Base-by-base conservation (phyloP, 2,329 filamentous ascomycete genomes). In the Knoxdaviesia proteae region DNA sequence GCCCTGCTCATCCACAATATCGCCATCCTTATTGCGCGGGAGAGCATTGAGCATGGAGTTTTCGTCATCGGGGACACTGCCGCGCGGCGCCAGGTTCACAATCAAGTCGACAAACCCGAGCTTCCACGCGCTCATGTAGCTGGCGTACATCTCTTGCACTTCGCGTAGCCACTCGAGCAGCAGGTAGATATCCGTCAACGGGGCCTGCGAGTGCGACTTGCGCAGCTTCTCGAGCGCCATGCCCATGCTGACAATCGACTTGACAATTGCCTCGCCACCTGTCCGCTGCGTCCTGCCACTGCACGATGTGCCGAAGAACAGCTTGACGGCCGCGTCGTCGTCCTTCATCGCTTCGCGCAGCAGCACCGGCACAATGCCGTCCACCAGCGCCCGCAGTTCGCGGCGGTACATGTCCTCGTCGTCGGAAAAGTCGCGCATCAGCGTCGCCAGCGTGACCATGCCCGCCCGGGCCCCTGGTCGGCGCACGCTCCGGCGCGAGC, bases 101-200 rank as follows among this genome's bases (percentile, higher is more conserved):
- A 96, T 77, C 20, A 98, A 75, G 55, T 93, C 87, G 53, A 94
- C 82, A 58, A 96, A 98, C 1, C 90, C 90, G 40, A 96, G 69
- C 32, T 86, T 73, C 90, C 90, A 98, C 6, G 80, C 77, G 53
- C 76, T 75, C 33, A 96, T 68, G 56, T 96, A 98, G 53, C 84
- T 78, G 47, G 76, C 68, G 56, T 98, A 98, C 7, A 88, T 71
- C 44, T 77, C 75, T 39, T 82, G 74, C 1, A 84, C 77, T 20
- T 72, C 74, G 44, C 84, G 74, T 2, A 87, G 80, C 90, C 90
- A 98, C 36, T 68, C 69, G 7, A 92, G 65, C 42, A 98, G 68
- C 9, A 72, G 69, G 45, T 80, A 71, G 2, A 80, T 63, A 49
- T 90, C 77, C 29, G 77, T 68, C 41, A 81, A 65, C 0, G 88